These are phyloP conservation scores for Cymbopogon flexuosus DNA, from an alignment of 202 grass and related monocot genomes.

Conservation along the genomic window DNA sequence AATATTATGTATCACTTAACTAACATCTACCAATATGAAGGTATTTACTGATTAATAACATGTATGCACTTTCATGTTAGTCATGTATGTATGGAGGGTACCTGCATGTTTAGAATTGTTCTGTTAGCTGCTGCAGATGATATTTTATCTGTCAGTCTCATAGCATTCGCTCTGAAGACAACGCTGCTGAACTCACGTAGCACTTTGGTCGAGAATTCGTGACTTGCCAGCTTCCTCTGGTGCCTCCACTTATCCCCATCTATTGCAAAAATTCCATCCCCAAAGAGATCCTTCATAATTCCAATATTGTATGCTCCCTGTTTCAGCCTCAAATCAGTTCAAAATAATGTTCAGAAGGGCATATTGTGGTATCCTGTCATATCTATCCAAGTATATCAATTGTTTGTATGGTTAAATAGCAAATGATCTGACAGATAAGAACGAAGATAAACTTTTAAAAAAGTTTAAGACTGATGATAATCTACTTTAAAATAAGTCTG, in stretches of 20 bases:
- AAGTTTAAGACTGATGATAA: background rate
- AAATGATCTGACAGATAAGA: background rate
- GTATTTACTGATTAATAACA: background rate
- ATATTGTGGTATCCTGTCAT: background rate
- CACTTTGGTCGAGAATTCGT: slow-evolving; percentile 62
- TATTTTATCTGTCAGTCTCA: slow-evolving; percentile 49
- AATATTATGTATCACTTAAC: background rate
- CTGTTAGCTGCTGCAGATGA: slow-evolving; percentile 24
- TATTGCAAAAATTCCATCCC: slow-evolving; percentile 65
- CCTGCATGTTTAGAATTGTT: slow-evolving; percentile 11
- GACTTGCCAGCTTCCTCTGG: slow-evolving; percentile 74
- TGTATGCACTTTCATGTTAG: background rate
- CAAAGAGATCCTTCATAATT: slow-evolving; percentile 62
- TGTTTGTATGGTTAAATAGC: background rate
- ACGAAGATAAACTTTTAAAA: background rate
- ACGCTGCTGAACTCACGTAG: slow-evolving; percentile 56
- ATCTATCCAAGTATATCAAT: background rate
- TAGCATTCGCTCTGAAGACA: slow-evolving; percentile 41
- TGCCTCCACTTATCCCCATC: slow-evolving; percentile 68
- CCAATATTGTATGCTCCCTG: slow-evolving; percentile 43
- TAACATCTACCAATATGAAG: background rate
- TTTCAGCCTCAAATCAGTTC: background rate
- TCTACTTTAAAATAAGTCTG: too few species aligned
- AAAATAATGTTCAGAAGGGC: background rate
- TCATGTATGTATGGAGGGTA: background rate